Evolutionary conservation across 106 monocot genomes (phyloP).

Genomic region (Gastrodia elata): DNA sequence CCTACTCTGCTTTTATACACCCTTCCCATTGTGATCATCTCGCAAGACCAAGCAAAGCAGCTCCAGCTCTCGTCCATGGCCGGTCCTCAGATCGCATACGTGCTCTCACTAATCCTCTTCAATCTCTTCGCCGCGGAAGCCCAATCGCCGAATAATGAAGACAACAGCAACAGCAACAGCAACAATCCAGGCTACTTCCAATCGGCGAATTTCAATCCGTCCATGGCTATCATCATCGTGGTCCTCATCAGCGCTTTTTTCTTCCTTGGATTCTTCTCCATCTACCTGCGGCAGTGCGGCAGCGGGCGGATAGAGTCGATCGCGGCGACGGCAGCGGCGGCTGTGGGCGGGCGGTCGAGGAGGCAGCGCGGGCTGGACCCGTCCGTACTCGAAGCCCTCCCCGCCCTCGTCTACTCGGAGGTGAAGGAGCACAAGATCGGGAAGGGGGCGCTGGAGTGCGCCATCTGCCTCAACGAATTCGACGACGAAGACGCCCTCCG

Average conservation of each 20-base stretch:
- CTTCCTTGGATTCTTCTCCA: constrained; percentile 75
- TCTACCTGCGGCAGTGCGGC: constrained; percentile 66
- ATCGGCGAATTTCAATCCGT: constrained; percentile 38
- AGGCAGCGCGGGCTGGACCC: constrained; percentile 46
- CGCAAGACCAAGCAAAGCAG: not conserved
- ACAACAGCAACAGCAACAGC: constrained; percentile 7
- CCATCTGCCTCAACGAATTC: constrained; percentile 87
- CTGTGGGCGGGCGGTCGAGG: constrained; percentile 19
- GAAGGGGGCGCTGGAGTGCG: constrained; percentile 74
- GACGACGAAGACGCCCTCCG: constrained; percentile 76
- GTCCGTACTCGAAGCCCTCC: constrained; percentile 54
- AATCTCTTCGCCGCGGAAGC: constrained; percentile 15
- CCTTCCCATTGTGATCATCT: not conserved
- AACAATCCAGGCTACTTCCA: not conserved
- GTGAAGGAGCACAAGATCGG: constrained; percentile 71
- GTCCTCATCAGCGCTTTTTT: constrained; percentile 69
- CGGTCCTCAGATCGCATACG: not conserved
- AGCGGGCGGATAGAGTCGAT: constrained; percentile 9
- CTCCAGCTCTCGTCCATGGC: not conserved
- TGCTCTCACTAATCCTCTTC: constrained; percentile 8
- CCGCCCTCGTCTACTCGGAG: constrained; percentile 71
- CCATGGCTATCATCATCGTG: constrained; percentile 65
- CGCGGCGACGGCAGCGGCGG: not conserved
- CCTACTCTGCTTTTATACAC: not conserved
- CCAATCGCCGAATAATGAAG: constrained; percentile 4